These are phyloP conservation scores for Pseudocercospora eumusae DNA, from an alignment of 2,329 filamentous ascomycete genomes.

Conservation along the genomic window DNA sequence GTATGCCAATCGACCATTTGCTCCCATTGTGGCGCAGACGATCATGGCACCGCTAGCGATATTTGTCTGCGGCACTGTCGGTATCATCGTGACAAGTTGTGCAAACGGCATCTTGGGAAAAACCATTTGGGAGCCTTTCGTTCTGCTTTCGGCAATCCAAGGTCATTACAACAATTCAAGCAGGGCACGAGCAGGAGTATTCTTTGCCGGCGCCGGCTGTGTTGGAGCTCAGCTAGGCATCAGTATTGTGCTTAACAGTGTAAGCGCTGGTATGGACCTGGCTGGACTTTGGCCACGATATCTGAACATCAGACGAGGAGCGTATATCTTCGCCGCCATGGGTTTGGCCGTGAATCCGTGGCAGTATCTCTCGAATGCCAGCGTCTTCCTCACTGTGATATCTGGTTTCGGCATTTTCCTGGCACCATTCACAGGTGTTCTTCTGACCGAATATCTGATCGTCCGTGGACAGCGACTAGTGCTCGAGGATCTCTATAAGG, in stretches of 20 bases:
- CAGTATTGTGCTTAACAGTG: slow-evolving; percentile 2
- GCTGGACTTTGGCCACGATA: slow-evolving; percentile 8
- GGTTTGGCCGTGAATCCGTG: slow-evolving; percentile 9
- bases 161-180: slow-evolving; percentile 11
- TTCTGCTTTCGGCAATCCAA: slow-evolving; percentile 6
- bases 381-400: slow-evolving; percentile 1
- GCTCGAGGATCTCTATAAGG: slow-evolving; percentile 6
- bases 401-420: slow-evolving; percentile 10
- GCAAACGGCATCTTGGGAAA: slow-evolving; percentile 9
- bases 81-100: slow-evolving; percentile 9
- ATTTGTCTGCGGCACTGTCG: slow-evolving; percentile 8
- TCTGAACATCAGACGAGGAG: slow-evolving; percentile 9
- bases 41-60: slow-evolving; percentile 9
- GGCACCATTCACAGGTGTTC: slow-evolving; percentile 7
- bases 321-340: background rate
- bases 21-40: slow-evolving; percentile 7
- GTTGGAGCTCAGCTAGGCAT: slow-evolving; percentile 10
- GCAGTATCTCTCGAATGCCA: slow-evolving; percentile 9
- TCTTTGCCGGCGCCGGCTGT: slow-evolving; percentile 8
- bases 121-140: slow-evolving; percentile 8
- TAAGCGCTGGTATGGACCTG: slow-evolving; percentile 7
- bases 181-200: slow-evolving; percentile 2
- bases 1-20: slow-evolving; percentile 4
- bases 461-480: background rate
- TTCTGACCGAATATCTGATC: slow-evolving; percentile 9